Base-by-base conservation (phyloP, 108 stramenopile species). In the Fragilaria crotonensis region DNA sequence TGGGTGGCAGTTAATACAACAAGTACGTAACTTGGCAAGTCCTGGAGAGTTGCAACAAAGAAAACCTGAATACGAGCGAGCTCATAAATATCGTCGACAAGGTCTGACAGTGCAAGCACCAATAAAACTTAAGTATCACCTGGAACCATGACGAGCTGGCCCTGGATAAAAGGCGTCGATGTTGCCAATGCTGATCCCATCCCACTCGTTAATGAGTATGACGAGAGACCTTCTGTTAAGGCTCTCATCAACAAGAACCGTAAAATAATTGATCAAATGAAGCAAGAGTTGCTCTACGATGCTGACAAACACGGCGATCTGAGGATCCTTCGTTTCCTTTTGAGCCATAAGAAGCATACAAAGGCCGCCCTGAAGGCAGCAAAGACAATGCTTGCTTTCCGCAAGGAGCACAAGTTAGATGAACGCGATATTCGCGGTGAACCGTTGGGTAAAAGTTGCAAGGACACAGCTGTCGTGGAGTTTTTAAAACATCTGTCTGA, bases 301-400 rank as follows among this genome's bases (percentile, higher is more conserved):
- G n/a, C n/a, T n/a, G 33, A 29, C 22, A 54, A 55, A 25, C 54
- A 68, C 30, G 67, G 62, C 29, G 67, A 68, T 28, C 30, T 68
- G 41, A 62, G 67, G 67, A 68, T 68, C 31, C 36, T 68, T 5
- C 33, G 60, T 0, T 68, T 60, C 41, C 3, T 68, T 5, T 26
- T 68, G 45, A 62, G 54, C 23, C 67, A 68, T 31, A 68, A 68
- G 59, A 57, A 57, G 25, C 48, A 48, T 9, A 5, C 26, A 20
- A 68, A 68, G 47, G 20, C 49, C 36, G 67, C 67, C 27, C 44
- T 29, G 22, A 48, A 54, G 4, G 67, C 67, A 1, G 67, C 67
- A 18, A 53, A 33, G 25, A 3, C 32, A 20, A 62, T 54, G 26
- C 2, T 68, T 1, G 14, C 19, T 1, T 62, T 62, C 25, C 60